These are phyloP conservation scores for Rhizophlyctis rosea DNA, from an alignment of 192 early-diverging fungal species.

Conservation along the genomic window DNA sequence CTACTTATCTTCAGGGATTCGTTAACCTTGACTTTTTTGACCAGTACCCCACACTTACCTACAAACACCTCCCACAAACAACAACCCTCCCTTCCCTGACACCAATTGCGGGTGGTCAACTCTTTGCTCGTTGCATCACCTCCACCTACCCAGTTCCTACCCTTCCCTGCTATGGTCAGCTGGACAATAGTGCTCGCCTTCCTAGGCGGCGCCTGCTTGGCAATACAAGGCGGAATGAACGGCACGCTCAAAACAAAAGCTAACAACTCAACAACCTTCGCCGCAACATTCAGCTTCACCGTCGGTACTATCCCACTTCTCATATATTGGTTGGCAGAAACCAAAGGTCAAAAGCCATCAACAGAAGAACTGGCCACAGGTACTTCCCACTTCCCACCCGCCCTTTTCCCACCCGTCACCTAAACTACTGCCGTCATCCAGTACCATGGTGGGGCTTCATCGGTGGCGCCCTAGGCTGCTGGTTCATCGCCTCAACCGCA, in stretches of 20 bases:
- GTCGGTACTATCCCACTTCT: slow-evolving; percentile 9
- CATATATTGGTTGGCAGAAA: slow-evolving; percentile 16
- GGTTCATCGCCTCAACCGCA: slow-evolving; percentile 15
- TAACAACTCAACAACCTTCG: not conserved
- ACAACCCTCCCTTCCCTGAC: too few relatives aligned
- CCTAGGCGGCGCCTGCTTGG: slow-evolving; percentile 17
- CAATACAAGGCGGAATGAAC: slow-evolving; percentile 15
- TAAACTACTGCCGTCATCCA: not conserved
- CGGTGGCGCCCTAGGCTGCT: slow-evolving; percentile 22
- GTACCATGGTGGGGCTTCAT: slow-evolving; percentile 21
- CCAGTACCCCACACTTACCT: too few relatives aligned
- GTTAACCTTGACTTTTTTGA: too few relatives aligned
- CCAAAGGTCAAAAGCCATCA: slow-evolving; percentile 7
- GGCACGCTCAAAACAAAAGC: slow-evolving; percentile 6
- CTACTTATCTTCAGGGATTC: too few relatives aligned
- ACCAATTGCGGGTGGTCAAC: too few relatives aligned
- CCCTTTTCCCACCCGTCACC: not conserved
- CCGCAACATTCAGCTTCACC: slow-evolving; percentile 11
- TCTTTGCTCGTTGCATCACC: too few relatives aligned
- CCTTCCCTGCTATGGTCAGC: too few relatives aligned
- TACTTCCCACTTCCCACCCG: not conserved
- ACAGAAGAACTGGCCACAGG: not conserved
- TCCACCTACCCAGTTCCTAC: too few relatives aligned
- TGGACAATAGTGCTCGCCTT: slow-evolving; percentile 24
- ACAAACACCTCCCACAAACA: too few relatives aligned